phyloP scores from a whole-genome alignment of 1,284 basidiomycete species.

The Fomitopsis palustris region DNA sequence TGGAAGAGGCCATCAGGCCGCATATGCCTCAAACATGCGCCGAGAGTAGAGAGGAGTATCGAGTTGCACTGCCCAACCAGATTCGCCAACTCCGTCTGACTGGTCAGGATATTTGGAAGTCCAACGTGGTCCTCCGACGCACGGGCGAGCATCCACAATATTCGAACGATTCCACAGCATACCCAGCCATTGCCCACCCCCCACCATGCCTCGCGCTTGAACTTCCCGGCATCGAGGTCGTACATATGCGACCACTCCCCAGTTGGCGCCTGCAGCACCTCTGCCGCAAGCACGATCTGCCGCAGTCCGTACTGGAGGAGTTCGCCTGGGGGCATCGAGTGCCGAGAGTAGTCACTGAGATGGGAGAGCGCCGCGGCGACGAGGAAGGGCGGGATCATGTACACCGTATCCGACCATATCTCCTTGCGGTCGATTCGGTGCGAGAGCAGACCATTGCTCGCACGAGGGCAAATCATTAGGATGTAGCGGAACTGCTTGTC shows the following conservation, averaged over 20 bases:
- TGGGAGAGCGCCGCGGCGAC: constrained; percentile 16
- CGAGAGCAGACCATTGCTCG: constrained; percentile 12
- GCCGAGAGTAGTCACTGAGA: neutral
- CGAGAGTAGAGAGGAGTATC: constrained; percentile 17
- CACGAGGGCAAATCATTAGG: constrained; percentile 17
- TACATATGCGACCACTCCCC: constrained; percentile 24
- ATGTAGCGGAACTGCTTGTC: constrained; percentile 20
- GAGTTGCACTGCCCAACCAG: constrained; percentile 8
- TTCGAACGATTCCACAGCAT: constrained; percentile 22
- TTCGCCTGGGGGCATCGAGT: neutral
- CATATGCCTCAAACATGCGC: constrained; percentile 15
- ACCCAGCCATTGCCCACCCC: constrained; percentile 28
- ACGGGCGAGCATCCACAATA: constrained; percentile 11
- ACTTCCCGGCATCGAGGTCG: constrained; percentile 13
- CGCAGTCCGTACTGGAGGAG: constrained; percentile 14
- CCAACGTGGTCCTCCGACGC: neutral
- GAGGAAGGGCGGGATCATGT: constrained; percentile 25
- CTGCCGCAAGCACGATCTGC: constrained; percentile 19
- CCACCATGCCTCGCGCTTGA: constrained; percentile 20
- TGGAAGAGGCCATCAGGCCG: constrained; percentile 20
- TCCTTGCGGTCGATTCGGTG: constrained; percentile 20
- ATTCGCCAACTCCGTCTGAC: constrained; percentile 1
- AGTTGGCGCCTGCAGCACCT: constrained; percentile 13
- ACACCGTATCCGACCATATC: constrained; percentile 25
- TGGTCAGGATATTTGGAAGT: neutral